Evolutionary conservation across 2,329 filamentous ascomycete species (phyloP).

Genomic region (Hypoxylon sp.): DNA sequence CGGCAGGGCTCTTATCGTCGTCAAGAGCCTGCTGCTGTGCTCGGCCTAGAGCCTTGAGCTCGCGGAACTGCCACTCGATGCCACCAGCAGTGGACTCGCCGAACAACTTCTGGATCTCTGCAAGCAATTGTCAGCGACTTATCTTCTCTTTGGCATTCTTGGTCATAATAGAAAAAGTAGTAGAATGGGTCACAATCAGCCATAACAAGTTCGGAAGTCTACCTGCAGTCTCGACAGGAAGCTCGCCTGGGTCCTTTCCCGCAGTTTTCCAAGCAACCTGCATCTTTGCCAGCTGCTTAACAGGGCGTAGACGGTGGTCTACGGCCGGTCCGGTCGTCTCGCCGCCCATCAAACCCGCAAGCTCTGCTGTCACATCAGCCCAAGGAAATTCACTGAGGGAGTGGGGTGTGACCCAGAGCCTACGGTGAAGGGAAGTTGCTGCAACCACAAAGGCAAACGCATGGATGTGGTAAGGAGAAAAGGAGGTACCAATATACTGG

Average conservation of each 20-base stretch:
- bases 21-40: constrained; percentile 62
- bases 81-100: constrained; percentile 71
- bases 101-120: constrained; percentile 73
- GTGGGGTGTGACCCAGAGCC: background rate
- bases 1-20: constrained; percentile 63
- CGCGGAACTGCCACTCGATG: constrained; percentile 73
- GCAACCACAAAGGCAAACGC: background rate
- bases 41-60: constrained; percentile 68
- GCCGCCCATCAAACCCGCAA: constrained; percentile 52
- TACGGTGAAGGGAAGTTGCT: background rate
- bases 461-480: background rate
- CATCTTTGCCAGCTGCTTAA: constrained; percentile 58
- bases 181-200: constrained; percentile 10
- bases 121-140: constrained; percentile 14
- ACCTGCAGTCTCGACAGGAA: constrained; percentile 59
- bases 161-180: background rate
- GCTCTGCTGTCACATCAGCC: constrained; percentile 43
- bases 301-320: constrained; percentile 58
- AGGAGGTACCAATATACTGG: background rate
- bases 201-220: constrained; percentile 26
- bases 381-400: constrained; percentile 3
- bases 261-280: constrained; percentile 53
- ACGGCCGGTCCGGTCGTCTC: constrained; percentile 55
- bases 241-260: constrained; percentile 55
- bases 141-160: background rate